Evolutionary conservation across 495 filamentous ascomycete genomes (phyloP).

Genomic region (Lineolata rhizophorae): DNA sequence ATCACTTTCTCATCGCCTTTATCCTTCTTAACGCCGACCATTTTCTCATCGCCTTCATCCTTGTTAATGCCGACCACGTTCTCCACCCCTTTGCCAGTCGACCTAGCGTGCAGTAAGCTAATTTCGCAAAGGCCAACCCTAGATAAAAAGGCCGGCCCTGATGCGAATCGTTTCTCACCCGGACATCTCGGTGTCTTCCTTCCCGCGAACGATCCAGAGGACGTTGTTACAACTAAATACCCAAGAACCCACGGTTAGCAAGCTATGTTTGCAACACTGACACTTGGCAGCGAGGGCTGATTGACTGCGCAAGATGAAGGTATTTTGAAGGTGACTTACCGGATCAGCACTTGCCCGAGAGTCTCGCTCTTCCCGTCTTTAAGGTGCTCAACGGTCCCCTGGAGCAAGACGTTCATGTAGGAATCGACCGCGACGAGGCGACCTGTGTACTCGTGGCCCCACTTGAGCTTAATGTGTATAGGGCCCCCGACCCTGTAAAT

Average conservation of each 20-base stretch:
- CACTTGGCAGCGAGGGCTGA: no score
- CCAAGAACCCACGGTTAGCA: no score
- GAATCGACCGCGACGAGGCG: slow-evolving; percentile 78
- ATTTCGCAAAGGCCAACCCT: neutral
- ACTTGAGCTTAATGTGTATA: slow-evolving; percentile 83
- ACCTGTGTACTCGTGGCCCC: slow-evolving; percentile 94
- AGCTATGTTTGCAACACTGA: no score
- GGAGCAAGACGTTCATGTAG: slow-evolving; percentile 96
- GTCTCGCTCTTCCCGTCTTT: slow-evolving; percentile 65
- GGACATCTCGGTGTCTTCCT: slow-evolving; percentile 37
- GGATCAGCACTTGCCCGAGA: slow-evolving; percentile 78
- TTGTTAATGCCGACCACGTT: neutral
- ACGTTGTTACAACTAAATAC: slow-evolving; percentile 73
- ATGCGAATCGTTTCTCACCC: slow-evolving; percentile 20
- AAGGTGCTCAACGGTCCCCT: slow-evolving; percentile 74
- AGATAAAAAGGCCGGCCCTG: neutral
- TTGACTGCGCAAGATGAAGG: slow-evolving; percentile 1
- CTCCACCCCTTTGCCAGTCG: neutral
- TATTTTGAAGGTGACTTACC: slow-evolving; percentile 24
- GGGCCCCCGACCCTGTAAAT: slow-evolving; percentile 60
- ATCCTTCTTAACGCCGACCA: neutral
- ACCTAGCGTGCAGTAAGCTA: neutral
- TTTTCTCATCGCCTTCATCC: neutral
- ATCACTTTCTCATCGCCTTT: no score
- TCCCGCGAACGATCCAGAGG: slow-evolving; percentile 56